Conservation (phyloP, 2,329 filamentous ascomycete species). For the Pyrenochaeta sp. region DNA sequence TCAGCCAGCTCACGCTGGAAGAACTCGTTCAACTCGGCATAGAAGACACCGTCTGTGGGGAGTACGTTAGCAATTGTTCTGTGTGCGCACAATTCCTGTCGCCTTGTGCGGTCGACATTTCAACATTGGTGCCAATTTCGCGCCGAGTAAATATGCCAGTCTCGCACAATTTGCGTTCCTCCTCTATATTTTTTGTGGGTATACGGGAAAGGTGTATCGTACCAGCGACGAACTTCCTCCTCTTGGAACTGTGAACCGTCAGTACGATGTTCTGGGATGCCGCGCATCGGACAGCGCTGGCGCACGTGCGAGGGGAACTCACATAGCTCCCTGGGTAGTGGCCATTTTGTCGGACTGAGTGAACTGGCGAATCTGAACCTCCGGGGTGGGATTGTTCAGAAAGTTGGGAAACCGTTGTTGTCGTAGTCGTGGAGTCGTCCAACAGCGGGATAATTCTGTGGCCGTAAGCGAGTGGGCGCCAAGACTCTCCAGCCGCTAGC, state of each 20-base stretch:
- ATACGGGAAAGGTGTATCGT: conserved; percentile 39
- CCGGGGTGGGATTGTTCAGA: conserved; percentile 44
- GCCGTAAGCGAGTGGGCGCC: conserved; percentile 25
- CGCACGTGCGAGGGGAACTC: conserved; percentile 26
- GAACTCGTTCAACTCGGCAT: conserved; percentile 99
- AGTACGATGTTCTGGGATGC: conserved; percentile 24
- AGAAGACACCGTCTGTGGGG: conserved; percentile 91
- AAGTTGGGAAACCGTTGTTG: conserved; percentile 39
- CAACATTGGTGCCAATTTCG: conserved; percentile 9
- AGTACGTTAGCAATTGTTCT: conserved; percentile 31
- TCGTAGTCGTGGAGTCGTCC: conserved; percentile 33
- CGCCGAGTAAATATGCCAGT: background rate
- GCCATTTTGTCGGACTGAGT: conserved; percentile 50
- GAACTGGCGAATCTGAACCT: conserved; percentile 45
- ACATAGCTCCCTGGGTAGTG: conserved; percentile 52
- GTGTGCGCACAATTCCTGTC: conserved; percentile 22
- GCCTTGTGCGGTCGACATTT: conserved; percentile 11
- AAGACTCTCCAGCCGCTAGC: conserved; percentile 5
- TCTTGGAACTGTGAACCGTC: conserved; percentile 73
- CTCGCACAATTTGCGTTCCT: too few relatives aligned
- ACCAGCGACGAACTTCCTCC: conserved; percentile 72
- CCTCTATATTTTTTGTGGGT: too few relatives aligned
- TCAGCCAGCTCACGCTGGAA: conserved; percentile 99
- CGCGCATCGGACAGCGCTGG: conserved; percentile 8
- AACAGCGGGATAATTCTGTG: conserved; percentile 13